phyloP scores from a whole-genome alignment of 768 basidiomycete genomes.

The Leccinum imitatum region DNA sequence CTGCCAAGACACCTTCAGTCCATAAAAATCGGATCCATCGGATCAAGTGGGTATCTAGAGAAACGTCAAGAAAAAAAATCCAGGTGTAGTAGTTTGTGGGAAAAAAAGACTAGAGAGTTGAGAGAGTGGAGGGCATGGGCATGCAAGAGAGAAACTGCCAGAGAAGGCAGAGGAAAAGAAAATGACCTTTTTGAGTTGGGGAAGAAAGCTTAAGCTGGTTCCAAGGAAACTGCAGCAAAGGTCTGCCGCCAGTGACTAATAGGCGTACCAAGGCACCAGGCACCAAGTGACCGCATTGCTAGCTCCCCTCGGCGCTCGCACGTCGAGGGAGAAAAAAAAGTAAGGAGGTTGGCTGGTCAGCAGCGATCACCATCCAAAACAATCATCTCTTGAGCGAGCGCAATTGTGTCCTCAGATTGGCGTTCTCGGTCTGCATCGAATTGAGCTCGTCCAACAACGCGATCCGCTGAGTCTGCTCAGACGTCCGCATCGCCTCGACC shows the following conservation, averaged over 20 bases:
- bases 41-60: conserved; percentile 12
- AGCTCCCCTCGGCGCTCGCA: not conserved
- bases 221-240: not conserved
- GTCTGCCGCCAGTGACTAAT: not conserved
- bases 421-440: conserved; percentile 77
- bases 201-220: not conserved
- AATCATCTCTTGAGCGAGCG: conserved; percentile 47
- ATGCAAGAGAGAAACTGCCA: not conserved
- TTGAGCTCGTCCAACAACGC: conserved; percentile 89
- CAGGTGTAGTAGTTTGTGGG: conserved; percentile 3
- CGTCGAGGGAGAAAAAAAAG: not conserved
- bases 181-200: not conserved
- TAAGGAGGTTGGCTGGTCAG: not conserved
- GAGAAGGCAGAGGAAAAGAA: not conserved
- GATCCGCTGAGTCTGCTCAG: conserved; percentile 80
- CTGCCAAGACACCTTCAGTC: not conserved
- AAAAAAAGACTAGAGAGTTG: not conserved
- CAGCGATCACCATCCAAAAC: not conserved
- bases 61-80: conserved; percentile 1
- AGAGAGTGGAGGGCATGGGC: not conserved
- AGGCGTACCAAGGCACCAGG: conserved; percentile 6
- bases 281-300: not conserved
- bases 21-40: not conserved
- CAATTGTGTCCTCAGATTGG: conserved; percentile 65
- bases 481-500: conserved; percentile 60